phyloP scores from a whole-genome alignment of 164 flowering plant species.

The Nymphaea colorata region DNA sequence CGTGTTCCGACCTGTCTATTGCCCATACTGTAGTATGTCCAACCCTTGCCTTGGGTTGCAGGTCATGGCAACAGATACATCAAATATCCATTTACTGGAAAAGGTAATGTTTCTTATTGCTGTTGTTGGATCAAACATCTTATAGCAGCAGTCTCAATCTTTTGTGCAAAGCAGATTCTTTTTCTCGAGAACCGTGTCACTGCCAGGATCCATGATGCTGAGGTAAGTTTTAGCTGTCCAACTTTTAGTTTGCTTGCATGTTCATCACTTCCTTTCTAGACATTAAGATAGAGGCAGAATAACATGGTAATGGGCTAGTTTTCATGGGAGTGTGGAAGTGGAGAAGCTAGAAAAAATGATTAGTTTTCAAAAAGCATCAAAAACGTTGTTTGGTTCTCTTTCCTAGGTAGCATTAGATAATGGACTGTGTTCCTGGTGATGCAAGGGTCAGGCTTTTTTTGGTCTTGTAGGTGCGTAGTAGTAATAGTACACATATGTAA shows the following conservation, averaged over 20 bases:
- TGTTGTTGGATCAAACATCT: neutral
- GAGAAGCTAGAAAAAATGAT: no score
- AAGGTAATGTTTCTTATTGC: conserved; percentile 33
- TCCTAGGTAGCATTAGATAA: no score
- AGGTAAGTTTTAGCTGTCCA: neutral
- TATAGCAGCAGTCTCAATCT: neutral
- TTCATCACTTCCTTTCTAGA: neutral
- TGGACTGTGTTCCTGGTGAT: no score
- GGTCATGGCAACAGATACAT: conserved; percentile 62
- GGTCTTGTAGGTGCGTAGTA: no score
- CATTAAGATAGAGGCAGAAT: no score
- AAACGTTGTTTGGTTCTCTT: no score
- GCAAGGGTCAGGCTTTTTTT: no score
- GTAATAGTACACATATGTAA: no score
- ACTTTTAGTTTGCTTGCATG: neutral
- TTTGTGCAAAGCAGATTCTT: neutral
- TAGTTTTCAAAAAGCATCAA: no score
- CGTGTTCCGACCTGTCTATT: conserved; percentile 52
- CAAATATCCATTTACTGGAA: conserved; percentile 44
- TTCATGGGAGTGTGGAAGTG: no score
- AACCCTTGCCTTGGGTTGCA: conserved; percentile 54
- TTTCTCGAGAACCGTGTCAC: neutral
- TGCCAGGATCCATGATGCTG: neutral
- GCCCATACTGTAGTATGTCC: conserved; percentile 56
- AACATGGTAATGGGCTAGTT: no score